phyloP scores from a whole-genome alignment of 1,139 yeast species.

The Pneumocystis canis region DNA sequence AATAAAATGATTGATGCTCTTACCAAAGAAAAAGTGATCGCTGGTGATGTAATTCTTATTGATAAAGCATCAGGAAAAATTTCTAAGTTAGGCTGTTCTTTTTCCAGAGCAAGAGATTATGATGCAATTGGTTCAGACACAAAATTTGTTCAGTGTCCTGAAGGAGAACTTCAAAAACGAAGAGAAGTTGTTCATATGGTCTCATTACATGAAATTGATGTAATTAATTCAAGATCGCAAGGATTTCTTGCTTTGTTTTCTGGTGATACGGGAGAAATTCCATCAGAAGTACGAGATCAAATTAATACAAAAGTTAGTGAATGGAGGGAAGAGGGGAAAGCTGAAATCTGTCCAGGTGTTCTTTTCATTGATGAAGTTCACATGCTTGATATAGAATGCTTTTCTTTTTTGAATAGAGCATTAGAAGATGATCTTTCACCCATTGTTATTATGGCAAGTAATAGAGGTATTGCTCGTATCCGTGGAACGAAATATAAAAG shows the following conservation, averaged over 20 bases:
- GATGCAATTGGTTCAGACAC: conserved; percentile 99
- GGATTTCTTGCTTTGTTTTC: conserved; percentile 92
- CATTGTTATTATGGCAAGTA: conserved; percentile 95
- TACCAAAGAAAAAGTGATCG: conserved; percentile 86
- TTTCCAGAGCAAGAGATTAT: conserved; percentile 90
- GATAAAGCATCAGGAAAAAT: conserved; percentile 93
- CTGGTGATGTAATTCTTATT: conserved; percentile 92
- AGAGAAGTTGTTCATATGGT: conserved; percentile 94
- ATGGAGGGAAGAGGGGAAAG: conserved; percentile 99
- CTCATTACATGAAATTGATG: conserved; percentile 93
- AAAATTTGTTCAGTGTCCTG: conserved; percentile 94
- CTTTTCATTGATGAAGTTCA: conserved; percentile 96
- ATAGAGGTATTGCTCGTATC: conserved; percentile 81
- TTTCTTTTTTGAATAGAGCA: conserved; percentile 89
- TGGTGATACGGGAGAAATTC: conserved; percentile 95
- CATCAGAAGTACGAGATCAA: conserved; percentile 92
- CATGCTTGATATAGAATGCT: conserved; percentile 95
- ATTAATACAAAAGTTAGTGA: conserved; percentile 93
- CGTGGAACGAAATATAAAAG: conserved; percentile 89
- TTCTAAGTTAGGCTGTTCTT: conserved; percentile 86
- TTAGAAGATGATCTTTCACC: conserved; percentile 95
- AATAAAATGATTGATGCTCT: conserved; percentile 94
- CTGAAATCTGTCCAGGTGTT: conserved; percentile 97
- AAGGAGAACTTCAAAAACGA: conserved; percentile 92
- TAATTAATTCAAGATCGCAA: conserved; percentile 92